Conservation (phyloP, 768 basidiomycete genomes). For the Phlegmacium glaucopus region DNA sequence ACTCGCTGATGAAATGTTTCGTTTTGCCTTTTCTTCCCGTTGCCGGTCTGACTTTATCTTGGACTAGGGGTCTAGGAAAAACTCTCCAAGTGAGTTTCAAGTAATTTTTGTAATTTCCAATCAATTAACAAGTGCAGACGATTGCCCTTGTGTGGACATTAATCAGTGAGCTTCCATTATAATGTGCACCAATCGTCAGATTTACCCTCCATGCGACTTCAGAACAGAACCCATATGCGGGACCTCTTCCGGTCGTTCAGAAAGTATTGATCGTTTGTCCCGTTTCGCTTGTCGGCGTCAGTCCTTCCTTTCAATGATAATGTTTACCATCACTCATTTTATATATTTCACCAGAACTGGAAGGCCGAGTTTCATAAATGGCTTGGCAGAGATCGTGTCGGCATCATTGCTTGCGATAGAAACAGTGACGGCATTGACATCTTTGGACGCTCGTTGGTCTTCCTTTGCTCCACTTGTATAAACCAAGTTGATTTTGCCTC, state of each 20-base stretch:
- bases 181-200: not conserved
- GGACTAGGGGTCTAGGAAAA: constrained; percentile 88
- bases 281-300: constrained; percentile 80
- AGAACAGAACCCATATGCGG: constrained; percentile 85
- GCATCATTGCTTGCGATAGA: constrained; percentile 45
- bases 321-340: not conserved
- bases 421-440: constrained; percentile 53
- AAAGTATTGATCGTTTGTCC: constrained; percentile 95
- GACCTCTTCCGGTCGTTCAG: constrained; percentile 51
- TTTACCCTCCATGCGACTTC: not conserved
- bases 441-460: constrained; percentile 69
- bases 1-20: constrained; percentile 92
- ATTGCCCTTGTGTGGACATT: constrained; percentile 93
- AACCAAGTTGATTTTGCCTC: not conserved
- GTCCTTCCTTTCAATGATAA: constrained; percentile 14
- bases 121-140: constrained; percentile 43
- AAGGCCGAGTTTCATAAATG: constrained; percentile 94
- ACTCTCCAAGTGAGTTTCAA: constrained; percentile 61
- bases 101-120: constrained; percentile 3
- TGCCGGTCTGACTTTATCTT: constrained; percentile 6
- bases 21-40: constrained; percentile 9
- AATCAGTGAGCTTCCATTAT: constrained; percentile 55
- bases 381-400: constrained; percentile 55
- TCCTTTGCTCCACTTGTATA: not conserved
- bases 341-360: constrained; percentile 69